These are phyloP conservation scores for Cladosporium velox DNA, from an alignment of 2,329 filamentous ascomycete species.

Conservation along the genomic window DNA sequence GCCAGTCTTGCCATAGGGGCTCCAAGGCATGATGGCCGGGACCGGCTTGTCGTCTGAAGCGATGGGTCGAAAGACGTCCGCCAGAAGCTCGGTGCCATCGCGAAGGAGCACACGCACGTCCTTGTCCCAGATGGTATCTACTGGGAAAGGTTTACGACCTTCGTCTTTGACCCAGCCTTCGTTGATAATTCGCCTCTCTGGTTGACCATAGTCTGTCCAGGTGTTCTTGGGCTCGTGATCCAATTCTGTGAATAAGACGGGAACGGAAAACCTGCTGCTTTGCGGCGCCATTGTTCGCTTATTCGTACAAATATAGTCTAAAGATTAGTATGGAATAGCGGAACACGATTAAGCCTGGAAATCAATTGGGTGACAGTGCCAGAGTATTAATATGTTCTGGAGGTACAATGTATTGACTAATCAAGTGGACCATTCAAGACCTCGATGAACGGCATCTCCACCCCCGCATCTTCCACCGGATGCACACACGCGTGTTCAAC, in stretches of 20 bases:
- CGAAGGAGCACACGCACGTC: neutral
- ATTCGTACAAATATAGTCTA: neutral
- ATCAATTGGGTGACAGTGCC: neutral
- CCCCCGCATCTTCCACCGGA: neutral
- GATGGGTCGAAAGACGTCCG: neutral
- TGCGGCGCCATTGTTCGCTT: neutral
- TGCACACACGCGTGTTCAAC: neutral
- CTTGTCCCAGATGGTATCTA: constrained; percentile 1
- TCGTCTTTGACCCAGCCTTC: neutral
- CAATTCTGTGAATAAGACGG: neutral
- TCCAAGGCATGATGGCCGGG: neutral
- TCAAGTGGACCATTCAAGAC: neutral
- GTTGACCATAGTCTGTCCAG: neutral
- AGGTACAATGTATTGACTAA: neutral
- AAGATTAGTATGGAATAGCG: neutral
- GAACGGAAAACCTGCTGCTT: neutral
- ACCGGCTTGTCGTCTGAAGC: neutral
- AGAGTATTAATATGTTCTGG: neutral
- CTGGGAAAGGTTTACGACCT: neutral
- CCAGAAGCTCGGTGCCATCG: neutral
- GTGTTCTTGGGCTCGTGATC: neutral
- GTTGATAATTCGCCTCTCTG: neutral
- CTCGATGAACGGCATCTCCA: neutral
- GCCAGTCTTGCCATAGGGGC: neutral
- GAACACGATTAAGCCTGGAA: neutral